phyloP scores from a whole-genome alignment of 768 basidiomycete genomes.

The Tremella fuciformis region DNA sequence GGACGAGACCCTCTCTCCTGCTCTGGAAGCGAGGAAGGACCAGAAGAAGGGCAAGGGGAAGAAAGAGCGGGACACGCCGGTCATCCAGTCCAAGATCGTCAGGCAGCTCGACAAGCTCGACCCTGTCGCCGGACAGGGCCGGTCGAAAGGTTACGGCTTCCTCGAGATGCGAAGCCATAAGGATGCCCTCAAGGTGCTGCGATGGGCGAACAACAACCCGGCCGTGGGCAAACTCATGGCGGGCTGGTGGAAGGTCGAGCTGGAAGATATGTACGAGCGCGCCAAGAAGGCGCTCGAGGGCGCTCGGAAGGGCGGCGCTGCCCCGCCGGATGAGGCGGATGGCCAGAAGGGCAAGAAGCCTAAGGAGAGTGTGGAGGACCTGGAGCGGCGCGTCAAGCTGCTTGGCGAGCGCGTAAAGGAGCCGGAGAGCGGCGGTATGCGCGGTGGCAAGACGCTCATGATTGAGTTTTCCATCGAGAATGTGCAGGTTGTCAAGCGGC shows the following conservation, averaged over 20 bases:
- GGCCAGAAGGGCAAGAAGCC: constrained; percentile 50
- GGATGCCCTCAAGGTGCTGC: constrained; percentile 82
- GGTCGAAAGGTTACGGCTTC: constrained; percentile 93
- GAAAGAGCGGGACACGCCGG: constrained; percentile 56
- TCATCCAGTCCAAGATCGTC: constrained; percentile 89
- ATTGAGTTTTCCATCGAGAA: constrained; percentile 98
- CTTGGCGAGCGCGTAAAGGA: constrained; percentile 60
- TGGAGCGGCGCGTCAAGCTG: constrained; percentile 60
- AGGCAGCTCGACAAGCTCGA: constrained; percentile 87
- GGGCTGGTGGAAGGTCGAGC: constrained; percentile 82
- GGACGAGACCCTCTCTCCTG: constrained; percentile 53
- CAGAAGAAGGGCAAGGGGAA: constrained; percentile 52
- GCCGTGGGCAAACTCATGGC: constrained; percentile 64
- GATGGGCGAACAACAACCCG: constrained; percentile 91
- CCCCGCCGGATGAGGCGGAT: constrained; percentile 58
- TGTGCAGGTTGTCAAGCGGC: constrained; percentile 76
- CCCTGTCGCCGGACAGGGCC: constrained; percentile 76
- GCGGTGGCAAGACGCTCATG: constrained; percentile 61
- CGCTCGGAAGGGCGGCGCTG: constrained; percentile 26
- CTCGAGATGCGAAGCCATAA: constrained; percentile 82
- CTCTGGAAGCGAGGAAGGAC: constrained; percentile 46
- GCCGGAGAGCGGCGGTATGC: constrained; percentile 48
- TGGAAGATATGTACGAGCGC: constrained; percentile 51
- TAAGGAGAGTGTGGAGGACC: constrained; percentile 50
- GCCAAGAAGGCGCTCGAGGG: constrained; percentile 44